Base-by-base conservation (phyloP, 768 basidiomycete genomes). In the Pluteus cervinus region DNA sequence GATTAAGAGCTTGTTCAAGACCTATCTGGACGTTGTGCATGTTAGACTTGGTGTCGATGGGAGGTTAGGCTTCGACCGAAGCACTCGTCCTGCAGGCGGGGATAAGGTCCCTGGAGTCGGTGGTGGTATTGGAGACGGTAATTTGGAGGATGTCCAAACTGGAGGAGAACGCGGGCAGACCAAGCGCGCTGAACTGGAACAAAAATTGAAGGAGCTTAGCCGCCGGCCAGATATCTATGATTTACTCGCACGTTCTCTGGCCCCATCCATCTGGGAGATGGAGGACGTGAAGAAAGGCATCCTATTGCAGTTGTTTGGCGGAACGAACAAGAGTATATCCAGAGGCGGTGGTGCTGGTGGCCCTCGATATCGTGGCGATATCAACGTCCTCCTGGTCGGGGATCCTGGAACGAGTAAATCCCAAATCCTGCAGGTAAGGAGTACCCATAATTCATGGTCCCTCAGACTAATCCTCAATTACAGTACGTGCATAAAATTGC, bases 211-310 rank as follows among this genome's bases (percentile, higher is more conserved):
- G 33, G 77, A 83, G 25, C 71, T 96, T 21, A 85, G 86, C 50
- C 60, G 71, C 45, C 62, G 76, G 39, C 76, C 78, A 12, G 92
- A 96, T 56, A 66, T 98, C 20, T 98, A 98, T 56, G 88, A 90
- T 2, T 63, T 87, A 18, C 70, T 98, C 4, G 66, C 92, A 6
- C 69, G 84, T 12, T 89, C 85, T 2, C 73, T 99, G 39, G 94
- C 93, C 1, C 96, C 96, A 11, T 86, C 82, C 23, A 96, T 99
- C 47, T 98, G 89, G 82, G 87, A 90, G 57, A 85, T 98, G 87
- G 93, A 98, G 17, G 96, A 99, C 54, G 91, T 98, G 42, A 99
- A 99, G 68, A 97, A 98, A 67, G 96, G 96, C 0, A 96, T 98
- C 37, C 56, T 99, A 41, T 65, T 99, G 22, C 94, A 98, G 58